Percentiles rank a stretch among this genome's conserved stretches.
These are phyloP conservation scores for Scolecobasidium constrictum DNA, from an alignment of 2,329 filamentous ascomycete genomes.

Conservation along the genomic window DNA sequence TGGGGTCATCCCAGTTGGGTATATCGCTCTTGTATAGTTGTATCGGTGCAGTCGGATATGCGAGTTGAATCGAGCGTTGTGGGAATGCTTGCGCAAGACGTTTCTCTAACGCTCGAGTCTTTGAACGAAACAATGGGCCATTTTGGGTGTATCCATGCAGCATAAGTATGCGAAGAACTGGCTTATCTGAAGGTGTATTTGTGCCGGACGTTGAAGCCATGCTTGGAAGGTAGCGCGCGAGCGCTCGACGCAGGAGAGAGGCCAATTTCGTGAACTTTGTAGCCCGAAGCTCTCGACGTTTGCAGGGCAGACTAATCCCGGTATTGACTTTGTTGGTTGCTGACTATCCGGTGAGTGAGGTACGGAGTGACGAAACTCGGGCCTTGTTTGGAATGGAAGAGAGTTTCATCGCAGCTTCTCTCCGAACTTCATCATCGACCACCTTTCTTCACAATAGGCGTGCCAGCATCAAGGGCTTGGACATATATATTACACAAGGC, in stretches of 20 bases:
- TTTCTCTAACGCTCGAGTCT: conserved; percentile 81
- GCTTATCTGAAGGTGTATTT: conserved; percentile 20
- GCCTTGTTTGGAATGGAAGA: no score
- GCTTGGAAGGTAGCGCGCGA: neutral
- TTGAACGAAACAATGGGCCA: conserved; percentile 71
- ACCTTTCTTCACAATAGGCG: no score
- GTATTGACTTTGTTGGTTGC: no score
- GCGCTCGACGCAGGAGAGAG: conserved; percentile 3
- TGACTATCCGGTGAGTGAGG: no score
- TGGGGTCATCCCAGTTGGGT: conserved; percentile 49
- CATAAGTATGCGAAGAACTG: conserved; percentile 37
- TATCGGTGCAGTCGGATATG: conserved; percentile 37
- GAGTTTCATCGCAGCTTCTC: no score
- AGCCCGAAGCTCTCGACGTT: no score
- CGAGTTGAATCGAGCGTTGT: conserved; percentile 30
- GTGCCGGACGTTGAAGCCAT: neutral
- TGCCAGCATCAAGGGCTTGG: no score
- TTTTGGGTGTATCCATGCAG: conserved; percentile 78
- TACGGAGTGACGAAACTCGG: no score
- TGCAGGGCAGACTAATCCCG: no score
- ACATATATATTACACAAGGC: no score
- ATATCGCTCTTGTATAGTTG: conserved; percentile 35
- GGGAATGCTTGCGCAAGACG: conserved; percentile 64
- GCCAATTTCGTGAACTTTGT: no score
- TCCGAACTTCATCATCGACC: no score